Base-by-base conservation (phyloP, 495 filamentous ascomycete species). In the Saxophila tyrrhenica region DNA sequence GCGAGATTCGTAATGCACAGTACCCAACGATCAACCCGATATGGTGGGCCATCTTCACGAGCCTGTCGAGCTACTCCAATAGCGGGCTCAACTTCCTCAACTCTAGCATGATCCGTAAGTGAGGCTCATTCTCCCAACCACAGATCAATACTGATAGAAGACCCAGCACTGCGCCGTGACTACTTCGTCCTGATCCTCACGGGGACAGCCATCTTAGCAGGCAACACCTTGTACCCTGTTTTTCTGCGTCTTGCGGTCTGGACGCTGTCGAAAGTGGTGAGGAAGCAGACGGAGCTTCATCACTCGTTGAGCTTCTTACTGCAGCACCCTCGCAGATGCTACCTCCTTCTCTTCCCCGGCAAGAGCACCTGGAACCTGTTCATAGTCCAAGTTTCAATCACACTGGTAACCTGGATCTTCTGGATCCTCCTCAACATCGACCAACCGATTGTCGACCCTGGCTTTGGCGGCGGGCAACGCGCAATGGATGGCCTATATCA, bases 401-500 rank as follows among this genome's bases (percentile, higher is more conserved):
- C 17, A 7, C 3, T 49, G 10, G 16, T 50, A 8, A 11, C 38
- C 9, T 55, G 52, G 52, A 17, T 55, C 20, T 23, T 25, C 8
- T 55, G 48, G 23, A 39, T 50, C 25, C 16, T 55, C 19, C 44
- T 55, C n/a, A 49, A 55, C 25, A 24, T 55, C 38, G 52, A 49
- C 23, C 23, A 45, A 17, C 42, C 52, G 3, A 21, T 19, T 17
- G 16, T 49, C 7, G 25, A 39, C n/a, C 48, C 44, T 3, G 43
- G 19, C 20, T 16, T 39, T 24, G n/a, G n/a, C n/a, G 9, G 9
- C 13, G 52, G 41, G 3, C 44, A 20, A 20, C 52, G 52, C 10
- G 38, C 44, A 16, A 48, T 55, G 38, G 52, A 55, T 20, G 52
- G 52, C 11, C 44, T 55, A 11, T 55, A 45, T 43, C 52, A 55